Evolutionary conservation across 2,329 filamentous ascomycete genomes (phyloP), one percentile per base, ranked within the genome.

Genomic region (Ophiostoma novo-ulmi): DNA sequence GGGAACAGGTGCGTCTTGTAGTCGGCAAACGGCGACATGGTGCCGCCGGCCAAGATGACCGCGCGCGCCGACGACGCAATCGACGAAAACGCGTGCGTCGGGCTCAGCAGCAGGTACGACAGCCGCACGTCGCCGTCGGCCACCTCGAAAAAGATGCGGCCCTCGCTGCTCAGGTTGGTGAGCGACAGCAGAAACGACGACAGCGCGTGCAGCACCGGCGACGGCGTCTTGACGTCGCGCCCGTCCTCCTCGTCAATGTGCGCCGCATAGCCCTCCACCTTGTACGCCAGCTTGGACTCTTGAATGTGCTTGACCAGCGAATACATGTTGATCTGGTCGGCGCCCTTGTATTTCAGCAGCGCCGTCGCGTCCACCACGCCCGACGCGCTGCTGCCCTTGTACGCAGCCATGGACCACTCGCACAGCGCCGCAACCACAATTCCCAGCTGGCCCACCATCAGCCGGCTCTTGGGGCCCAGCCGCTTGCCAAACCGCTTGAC

Each of bases 21-120:
- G 80, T 98, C 95, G 35, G 90, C 87, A 82, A 98, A 97, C 0
- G 95, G 95, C 2, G 95, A 97, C 95, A 99, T 98, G 36, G 95
- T 99, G 31, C 95, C 95, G 71, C 95, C 95, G 0, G 94, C 95
- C 3, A 99, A 83, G 61, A 99, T 90, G 3, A 99, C 91, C 1
- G 94, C 92, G 71, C 93, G 86, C 0, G 95, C 93, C 73, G 91
- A 89, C 39, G 92, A 88, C 1, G 94, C 92, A 69, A 98, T 91
- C 13, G 94, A 91, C 8, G 90, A 90, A 79, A 99, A 98, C 74
- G 96, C 92, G 75, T 94, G 89, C 0, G 94, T 94, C 0, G 95
- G 94, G 41, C 97, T 95, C 0, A 99, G 86, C 5, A 99, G 85
- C 75, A 97, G 87, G 78, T 97, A 99, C 63, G 89, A 93, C 14